Base-by-base conservation (phyloP, 306 rosid genomes). In the Mucuna pruriens region DNA sequence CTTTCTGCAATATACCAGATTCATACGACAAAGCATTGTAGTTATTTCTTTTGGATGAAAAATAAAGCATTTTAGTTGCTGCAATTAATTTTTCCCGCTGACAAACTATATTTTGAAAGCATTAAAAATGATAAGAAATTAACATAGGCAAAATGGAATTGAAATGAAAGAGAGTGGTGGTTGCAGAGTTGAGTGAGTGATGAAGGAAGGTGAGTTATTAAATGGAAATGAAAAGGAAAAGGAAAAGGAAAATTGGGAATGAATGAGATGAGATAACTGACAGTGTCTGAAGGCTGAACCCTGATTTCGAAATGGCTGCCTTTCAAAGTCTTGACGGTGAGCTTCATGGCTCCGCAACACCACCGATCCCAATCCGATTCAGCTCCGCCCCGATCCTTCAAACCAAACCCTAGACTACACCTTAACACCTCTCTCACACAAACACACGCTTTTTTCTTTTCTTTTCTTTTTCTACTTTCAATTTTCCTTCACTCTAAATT, bases 261-360 rank as follows among this genome's bases (percentile, higher is more conserved):
- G 61, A 81, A 9, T 3, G 2, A 29, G 31, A 29, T 29, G 40
- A 31, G 20, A 62, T 26, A 31, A 40, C 98, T 85, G 29, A 95
- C 99, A 54, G 97, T 90, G 69, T 93, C 97, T 46, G 89, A 83
- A 72, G 96, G 92, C 71, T 88, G 99, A 84, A 89, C 98, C 89
- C 86, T 86, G 80, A 95, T 93, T 89, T 95, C 96, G 49, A 95
- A 95, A 85, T 95, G 97, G 80, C 93, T 93, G 82, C 99, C 99
- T 76, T 95, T 95, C 84, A 95, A 81, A 69, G 98, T 95, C 88
- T 95, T 95, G 0, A 95, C 99, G 0, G 94, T 95, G 85, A 95
- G 98, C 93, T 93, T 93, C 99, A 95, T 93, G 63, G 23, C 40
- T 36, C 40, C 0, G 40, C 57, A 17, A 51, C 57, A 51, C 22